Percentiles rank a stretch among this genome's conserved stretches.
phyloP scores from a whole-genome alignment of 2,329 filamentous ascomycete genomes.

The Trichoderma asperellum region DNA sequence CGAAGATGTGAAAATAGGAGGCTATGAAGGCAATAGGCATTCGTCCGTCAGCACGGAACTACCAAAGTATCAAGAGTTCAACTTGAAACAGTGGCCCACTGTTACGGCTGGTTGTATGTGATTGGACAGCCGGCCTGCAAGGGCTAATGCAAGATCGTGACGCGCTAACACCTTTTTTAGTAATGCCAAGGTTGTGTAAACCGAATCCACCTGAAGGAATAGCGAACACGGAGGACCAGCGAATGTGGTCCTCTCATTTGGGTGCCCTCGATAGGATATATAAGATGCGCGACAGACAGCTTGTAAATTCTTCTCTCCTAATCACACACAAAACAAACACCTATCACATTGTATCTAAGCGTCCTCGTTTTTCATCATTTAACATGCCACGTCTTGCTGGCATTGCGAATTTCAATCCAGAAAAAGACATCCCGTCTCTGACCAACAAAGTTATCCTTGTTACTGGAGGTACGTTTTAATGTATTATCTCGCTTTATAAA shows the following conservation, averaged over 20 bases:
- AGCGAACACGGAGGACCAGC: neutral
- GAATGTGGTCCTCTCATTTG: neutral
- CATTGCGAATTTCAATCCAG: slow-evolving; percentile 2
- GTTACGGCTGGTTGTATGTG: neutral
- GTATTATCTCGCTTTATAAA: neutral
- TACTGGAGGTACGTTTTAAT: slow-evolving; percentile 3
- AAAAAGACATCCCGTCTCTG: slow-evolving; percentile 1
- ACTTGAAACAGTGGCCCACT: neutral
- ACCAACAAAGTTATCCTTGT: slow-evolving; percentile 5
- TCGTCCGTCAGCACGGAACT: neutral
- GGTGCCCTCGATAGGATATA: neutral
- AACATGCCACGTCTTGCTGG: slow-evolving; percentile 6
- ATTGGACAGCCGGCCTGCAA: neutral
- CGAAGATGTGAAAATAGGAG: neutral
- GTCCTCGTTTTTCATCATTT: neutral
- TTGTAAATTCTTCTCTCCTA: neutral
- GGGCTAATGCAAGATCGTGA: slow-evolving; percentile 14
- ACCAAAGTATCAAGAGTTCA: neutral
- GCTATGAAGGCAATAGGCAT: neutral
- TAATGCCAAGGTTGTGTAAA: slow-evolving; percentile 2
- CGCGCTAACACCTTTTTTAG: neutral
- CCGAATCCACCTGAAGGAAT: neutral
- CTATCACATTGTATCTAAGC: neutral
- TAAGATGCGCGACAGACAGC: neutral
- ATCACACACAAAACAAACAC: neutral